Evolutionary conservation across 1,284 basidiomycete species (phyloP).

Genomic region (Violaceomyces palustris): DNA sequence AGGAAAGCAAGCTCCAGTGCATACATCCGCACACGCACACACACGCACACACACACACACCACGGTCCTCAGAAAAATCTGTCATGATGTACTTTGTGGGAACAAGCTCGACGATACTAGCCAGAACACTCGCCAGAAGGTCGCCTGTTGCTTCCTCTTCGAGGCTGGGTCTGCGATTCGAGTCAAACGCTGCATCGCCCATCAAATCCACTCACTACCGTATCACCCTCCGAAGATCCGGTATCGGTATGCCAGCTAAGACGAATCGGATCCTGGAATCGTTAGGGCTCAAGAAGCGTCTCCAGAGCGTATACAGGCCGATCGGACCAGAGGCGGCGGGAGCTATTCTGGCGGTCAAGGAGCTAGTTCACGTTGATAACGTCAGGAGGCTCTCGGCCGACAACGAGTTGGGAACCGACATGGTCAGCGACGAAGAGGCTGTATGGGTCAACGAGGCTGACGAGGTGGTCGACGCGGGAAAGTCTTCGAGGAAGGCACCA

Average conservation of each 20-base stretch:
- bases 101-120: too few species aligned
- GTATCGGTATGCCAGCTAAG: conserved; percentile 68
- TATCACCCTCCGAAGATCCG: conserved; percentile 75
- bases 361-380: conserved; percentile 78
- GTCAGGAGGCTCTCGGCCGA: conserved; percentile 55
- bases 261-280: conserved; percentile 69
- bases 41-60: too few species aligned
- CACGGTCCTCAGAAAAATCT: too few species aligned
- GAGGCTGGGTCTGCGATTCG: too few species aligned
- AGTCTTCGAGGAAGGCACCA: conserved; percentile 42
- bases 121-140: too few species aligned
- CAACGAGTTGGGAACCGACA: conserved; percentile 16
- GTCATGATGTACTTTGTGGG: too few species aligned
- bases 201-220: conserved; percentile 66
- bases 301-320: conserved; percentile 73
- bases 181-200: conserved; percentile 11
- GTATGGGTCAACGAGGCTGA: conserved; percentile 48
- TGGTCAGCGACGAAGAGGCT: conserved; percentile 30
- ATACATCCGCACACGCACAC: too few species aligned
- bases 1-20: too few species aligned
- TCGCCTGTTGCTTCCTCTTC: too few species aligned
- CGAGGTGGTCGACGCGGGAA: conserved; percentile 49
- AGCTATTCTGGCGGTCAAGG: conserved; percentile 75
- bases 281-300: conserved; percentile 70
- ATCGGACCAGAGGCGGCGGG: conserved; percentile 71